A percentile compares a stretch with the other conserved stretches of the same genome.
Evolutionary conservation across 2,329 filamentous ascomycete genomes (phyloP).

Genomic region (Alternaria sp.): DNA sequence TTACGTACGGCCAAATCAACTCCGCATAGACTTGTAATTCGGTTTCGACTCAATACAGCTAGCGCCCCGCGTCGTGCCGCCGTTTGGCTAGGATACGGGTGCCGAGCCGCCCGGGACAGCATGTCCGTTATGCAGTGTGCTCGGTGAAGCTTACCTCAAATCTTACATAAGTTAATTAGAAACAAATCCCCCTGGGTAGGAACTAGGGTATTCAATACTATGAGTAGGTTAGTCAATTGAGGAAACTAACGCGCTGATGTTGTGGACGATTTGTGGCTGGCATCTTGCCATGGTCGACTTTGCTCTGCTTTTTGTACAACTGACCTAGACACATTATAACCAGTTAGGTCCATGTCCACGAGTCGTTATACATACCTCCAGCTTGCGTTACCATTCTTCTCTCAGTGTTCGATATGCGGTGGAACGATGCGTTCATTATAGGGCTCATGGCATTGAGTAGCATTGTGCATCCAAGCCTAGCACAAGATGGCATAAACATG

Average conservation of each 20-base stretch:
- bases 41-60: neutral
- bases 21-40: neutral
- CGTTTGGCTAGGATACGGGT: neutral
- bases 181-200: neutral
- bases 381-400: neutral
- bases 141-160: neutral
- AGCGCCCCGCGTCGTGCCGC: neutral
- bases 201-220: neutral
- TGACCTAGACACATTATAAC: neutral
- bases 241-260: neutral
- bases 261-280: neutral
- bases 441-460: neutral
- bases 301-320: neutral
- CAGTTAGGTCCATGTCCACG: neutral
- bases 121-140: neutral
- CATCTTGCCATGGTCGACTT: constrained; percentile 9
- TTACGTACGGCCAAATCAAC: neutral
- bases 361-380: neutral
- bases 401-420: neutral
- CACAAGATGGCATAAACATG: neutral
- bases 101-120: constrained; percentile 2
- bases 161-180: neutral
- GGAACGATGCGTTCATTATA: neutral
- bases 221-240: neutral
- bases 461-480: neutral